Evolutionary conservation across 495 filamentous ascomycete genomes (phyloP).

Genomic region (Aspergillus nidulans): DNA sequence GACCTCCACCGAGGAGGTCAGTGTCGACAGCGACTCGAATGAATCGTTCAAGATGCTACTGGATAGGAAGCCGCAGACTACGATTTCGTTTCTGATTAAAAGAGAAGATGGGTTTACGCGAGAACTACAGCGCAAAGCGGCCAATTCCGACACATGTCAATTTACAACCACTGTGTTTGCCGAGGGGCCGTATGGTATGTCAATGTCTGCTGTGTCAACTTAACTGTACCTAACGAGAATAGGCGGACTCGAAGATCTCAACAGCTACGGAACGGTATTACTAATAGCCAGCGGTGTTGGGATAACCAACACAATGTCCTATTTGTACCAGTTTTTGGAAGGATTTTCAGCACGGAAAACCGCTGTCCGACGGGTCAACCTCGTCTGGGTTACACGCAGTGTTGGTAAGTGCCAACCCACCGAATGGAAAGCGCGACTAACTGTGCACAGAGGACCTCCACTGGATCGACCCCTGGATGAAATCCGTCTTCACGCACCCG

Average conservation of each 20-base stretch:
- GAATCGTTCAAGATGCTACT: slow-evolving; percentile 34
- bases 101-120: slow-evolving; percentile 52
- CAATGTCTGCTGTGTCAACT: slow-evolving; percentile 1
- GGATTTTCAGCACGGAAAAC: slow-evolving; percentile 36
- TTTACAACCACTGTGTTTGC: slow-evolving; percentile 46
- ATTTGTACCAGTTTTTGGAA: slow-evolving; percentile 46
- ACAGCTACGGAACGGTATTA: slow-evolving; percentile 51
- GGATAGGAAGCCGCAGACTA: slow-evolving; percentile 28
- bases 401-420: slow-evolving; percentile 23
- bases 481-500: slow-evolving; percentile 33
- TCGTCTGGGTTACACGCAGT: slow-evolving; percentile 41
- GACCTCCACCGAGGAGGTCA: slow-evolving; percentile 24
- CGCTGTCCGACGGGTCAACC: slow-evolving; percentile 38
- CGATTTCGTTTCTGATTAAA: slow-evolving; percentile 51
- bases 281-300: slow-evolving; percentile 57
- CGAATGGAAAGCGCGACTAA: neutral
- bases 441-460: slow-evolving; percentile 31
- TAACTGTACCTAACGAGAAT: neutral
- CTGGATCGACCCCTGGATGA: slow-evolving; percentile 46
- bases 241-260: slow-evolving; percentile 47
- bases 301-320: slow-evolving; percentile 55
- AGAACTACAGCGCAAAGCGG: slow-evolving; percentile 43
- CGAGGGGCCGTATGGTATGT: slow-evolving; percentile 54
- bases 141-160: slow-evolving; percentile 31
- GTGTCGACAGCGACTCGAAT: slow-evolving; percentile 25